A percentile compares a stretch with the other conserved stretches of the same genome.
phyloP scores from a whole-genome alignment of 768 basidiomycete genomes.

The Lentinula edodes region DNA sequence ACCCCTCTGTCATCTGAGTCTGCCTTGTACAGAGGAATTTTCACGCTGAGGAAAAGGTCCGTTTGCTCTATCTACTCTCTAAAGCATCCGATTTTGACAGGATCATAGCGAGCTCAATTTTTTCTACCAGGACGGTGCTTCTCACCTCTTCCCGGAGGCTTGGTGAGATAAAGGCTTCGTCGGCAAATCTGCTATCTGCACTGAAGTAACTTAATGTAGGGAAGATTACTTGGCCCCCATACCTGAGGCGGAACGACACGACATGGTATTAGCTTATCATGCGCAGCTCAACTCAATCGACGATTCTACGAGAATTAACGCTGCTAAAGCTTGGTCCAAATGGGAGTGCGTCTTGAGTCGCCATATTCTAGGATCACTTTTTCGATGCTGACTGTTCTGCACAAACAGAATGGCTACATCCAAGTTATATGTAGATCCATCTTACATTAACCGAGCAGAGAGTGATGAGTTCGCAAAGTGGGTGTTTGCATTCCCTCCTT shows the following conservation, averaged over 20 bases:
- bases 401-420: constrained; percentile 73
- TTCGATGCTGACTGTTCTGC: neutral
- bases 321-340: constrained; percentile 83
- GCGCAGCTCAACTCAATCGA: constrained; percentile 69
- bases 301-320: constrained; percentile 54
- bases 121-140: constrained; percentile 88
- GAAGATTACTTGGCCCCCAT: constrained; percentile 79
- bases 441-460: constrained; percentile 61
- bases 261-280: constrained; percentile 83
- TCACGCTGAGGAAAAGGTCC: constrained; percentile 76
- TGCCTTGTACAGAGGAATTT: constrained; percentile 62
- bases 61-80: constrained; percentile 2
- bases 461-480: constrained; percentile 75
- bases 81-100: neutral
- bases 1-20: neutral
- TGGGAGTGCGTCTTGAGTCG: constrained; percentile 69
- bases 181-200: constrained; percentile 4
- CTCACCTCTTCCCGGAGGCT: constrained; percentile 81
- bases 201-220: constrained; percentile 36
- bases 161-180: constrained; percentile 42
- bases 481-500: constrained; percentile 15
- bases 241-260: constrained; percentile 71
- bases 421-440: constrained; percentile 64
- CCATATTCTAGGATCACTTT: neutral
- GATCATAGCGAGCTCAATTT: constrained; percentile 67